Conservation (phyloP, 1,284 basidiomycete species). For the Rhodotorula sp. region DNA sequence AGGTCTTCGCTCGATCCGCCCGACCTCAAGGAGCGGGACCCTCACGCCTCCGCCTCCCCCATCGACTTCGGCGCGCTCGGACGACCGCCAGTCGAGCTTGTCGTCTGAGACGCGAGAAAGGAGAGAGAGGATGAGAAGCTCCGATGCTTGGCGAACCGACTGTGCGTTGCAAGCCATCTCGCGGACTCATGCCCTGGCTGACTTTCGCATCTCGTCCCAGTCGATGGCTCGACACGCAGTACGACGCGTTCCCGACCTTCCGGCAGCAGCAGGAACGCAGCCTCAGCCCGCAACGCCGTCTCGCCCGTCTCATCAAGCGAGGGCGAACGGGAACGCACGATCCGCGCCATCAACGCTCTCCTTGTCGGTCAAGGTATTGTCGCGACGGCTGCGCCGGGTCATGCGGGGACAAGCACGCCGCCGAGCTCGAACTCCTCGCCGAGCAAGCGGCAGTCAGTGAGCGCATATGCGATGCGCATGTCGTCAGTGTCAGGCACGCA, state of each 20-base stretch:
- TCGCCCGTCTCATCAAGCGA: not conserved
- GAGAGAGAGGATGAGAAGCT: constrained; percentile 8
- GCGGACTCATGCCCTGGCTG: not conserved
- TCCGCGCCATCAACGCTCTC: constrained; percentile 32
- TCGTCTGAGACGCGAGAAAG: constrained; percentile 1
- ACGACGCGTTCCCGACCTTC: constrained; percentile 16
- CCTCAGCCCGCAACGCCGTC: not conserved
- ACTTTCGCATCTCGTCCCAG: not conserved
- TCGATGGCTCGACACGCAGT: constrained; percentile 10
- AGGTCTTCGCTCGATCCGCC: not conserved
- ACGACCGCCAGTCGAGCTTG: not conserved
- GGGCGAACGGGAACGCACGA: constrained; percentile 27
- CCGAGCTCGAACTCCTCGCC: constrained; percentile 3
- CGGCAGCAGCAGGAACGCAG: constrained; percentile 14
- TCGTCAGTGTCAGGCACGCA: constrained; percentile 11
- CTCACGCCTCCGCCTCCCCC: not conserved
- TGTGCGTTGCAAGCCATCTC: constrained; percentile 5
- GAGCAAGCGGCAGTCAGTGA: constrained; percentile 14
- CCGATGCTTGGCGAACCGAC: constrained; percentile 19
- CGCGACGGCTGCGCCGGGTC: not conserved
- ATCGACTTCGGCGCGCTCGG: constrained; percentile 2
- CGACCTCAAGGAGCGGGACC: not conserved
- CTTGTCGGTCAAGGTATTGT: constrained; percentile 29
- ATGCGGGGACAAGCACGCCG: not conserved
- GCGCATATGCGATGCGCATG: not conserved